phyloP scores from a whole-genome alignment of 78 protist species.

The Trichosphaerium sp. region DNA sequence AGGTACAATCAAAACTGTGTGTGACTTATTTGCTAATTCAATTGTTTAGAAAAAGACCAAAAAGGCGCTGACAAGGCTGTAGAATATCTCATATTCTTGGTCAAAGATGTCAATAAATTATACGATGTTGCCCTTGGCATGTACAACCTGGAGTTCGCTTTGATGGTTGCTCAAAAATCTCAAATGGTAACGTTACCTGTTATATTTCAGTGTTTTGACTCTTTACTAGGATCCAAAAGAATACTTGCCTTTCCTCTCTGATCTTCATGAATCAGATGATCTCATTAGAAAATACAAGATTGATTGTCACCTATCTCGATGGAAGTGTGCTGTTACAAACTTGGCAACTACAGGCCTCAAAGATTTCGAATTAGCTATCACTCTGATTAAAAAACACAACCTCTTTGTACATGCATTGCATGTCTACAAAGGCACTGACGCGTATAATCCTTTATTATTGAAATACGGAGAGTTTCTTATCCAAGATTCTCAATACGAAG shows the following conservation, averaged over 20 bases:
- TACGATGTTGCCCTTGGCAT: constrained; percentile 64
- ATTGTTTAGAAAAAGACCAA: too few relatives aligned
- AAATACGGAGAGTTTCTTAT: too few relatives aligned
- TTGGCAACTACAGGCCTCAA: constrained; percentile 32
- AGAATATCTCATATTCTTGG: constrained; percentile 40
- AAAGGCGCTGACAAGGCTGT: constrained; percentile 48
- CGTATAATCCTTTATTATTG: too few relatives aligned
- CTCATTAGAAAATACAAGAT: constrained; percentile 31
- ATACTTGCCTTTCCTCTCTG: constrained; percentile 52
- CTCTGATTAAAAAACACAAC: constrained; percentile 1
- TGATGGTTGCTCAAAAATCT: constrained; percentile 67
- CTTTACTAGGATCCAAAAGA: constrained; percentile 67
- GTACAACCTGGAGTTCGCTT: constrained; percentile 65
- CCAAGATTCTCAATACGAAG: too few relatives aligned
- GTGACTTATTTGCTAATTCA: too few relatives aligned
- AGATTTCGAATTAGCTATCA: not conserved
- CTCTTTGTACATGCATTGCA: constrained; percentile 3
- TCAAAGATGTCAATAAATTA: constrained; percentile 57
- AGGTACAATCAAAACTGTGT: too few relatives aligned
- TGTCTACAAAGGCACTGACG: too few relatives aligned
- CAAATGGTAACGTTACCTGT: not conserved
- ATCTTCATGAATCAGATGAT: constrained; percentile 23
- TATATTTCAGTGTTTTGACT: not conserved
- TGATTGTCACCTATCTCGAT: constrained; percentile 42
- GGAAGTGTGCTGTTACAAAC: constrained; percentile 31